Evolutionary conservation across 192 early-diverging fungal genomes (phyloP).

Genomic region (Rhizophagus clarus): DNA sequence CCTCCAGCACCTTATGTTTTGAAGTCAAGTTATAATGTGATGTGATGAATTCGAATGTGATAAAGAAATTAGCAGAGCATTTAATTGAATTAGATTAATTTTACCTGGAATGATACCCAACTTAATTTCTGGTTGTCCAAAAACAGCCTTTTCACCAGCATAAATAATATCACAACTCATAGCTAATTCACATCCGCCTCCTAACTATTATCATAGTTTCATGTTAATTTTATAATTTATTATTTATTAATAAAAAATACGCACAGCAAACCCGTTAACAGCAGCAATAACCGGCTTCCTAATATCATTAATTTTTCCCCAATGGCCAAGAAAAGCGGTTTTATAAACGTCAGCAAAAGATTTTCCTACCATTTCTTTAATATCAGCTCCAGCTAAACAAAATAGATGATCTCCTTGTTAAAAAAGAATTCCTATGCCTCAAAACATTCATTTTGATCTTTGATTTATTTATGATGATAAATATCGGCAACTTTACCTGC

Average conservation of each 20-base stretch:
- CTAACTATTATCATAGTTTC: slow-evolving; percentile 60
- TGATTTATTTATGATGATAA: not conserved
- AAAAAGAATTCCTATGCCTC: too few relatives aligned
- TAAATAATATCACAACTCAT: slow-evolving; percentile 99
- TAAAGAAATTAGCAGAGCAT: not conserved
- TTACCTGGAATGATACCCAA: slow-evolving; percentile 94
- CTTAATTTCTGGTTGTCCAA: slow-evolving; percentile 99
- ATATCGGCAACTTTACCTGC: slow-evolving; percentile 60
- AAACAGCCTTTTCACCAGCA: slow-evolving; percentile 94
- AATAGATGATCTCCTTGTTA: not conserved
- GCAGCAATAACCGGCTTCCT: slow-evolving; percentile 97
- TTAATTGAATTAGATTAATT: not conserved
- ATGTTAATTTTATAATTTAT: not conserved
- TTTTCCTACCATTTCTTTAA: slow-evolving; percentile 97
- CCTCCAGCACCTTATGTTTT: slow-evolving; percentile 63
- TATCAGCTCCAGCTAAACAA: slow-evolving; percentile 89
- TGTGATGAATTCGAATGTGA: slow-evolving; percentile 43
- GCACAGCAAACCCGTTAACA: slow-evolving; percentile 95
- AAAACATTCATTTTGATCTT: too few relatives aligned
- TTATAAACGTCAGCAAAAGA: slow-evolving; percentile 88
- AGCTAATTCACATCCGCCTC: slow-evolving; percentile 98
- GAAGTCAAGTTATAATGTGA: not conserved
- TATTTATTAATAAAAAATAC: slow-evolving; percentile 9
- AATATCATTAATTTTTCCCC: slow-evolving; percentile 88
- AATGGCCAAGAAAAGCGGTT: slow-evolving; percentile 90